Evolutionary conservation across 768 basidiomycete species (phyloP), one percentile per base, ranked within the genome.

Genomic region (Auriscalpium orientale): DNA sequence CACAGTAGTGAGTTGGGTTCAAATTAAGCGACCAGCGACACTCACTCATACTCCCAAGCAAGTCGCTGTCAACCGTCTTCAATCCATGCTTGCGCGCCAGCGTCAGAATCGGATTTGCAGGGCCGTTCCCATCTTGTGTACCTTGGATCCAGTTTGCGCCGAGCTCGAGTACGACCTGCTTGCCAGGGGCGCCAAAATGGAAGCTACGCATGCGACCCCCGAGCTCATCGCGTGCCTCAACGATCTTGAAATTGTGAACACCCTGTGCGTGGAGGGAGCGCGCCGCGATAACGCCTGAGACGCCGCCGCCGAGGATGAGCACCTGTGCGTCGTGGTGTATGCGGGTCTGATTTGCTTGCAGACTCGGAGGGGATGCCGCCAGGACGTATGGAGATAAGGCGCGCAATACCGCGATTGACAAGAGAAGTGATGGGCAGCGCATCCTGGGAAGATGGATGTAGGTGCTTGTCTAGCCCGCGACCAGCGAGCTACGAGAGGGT

Each of bases 271-370:
- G 74, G 11, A 85, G 69, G 0, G 80, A 79, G 13, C 81, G 77
- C 5, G 85, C 84, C 6, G 83, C 82, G 35, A 81, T 80, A 33
- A 85, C 68, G 4, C 85, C 84, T 0, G 85, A 67, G 38, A 85
- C 77, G 6, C 84, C 84, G 34, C 81, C 83, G 5, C 84, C 84
- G n/a, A 85, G 73, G 56, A 85, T 79, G 18, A 84, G 72, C 3
- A 83, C 76, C 2, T 63, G 72, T 3, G 63, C 61, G 38, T 64
- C 54, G 33, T 49, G 18, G n/a, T 49, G 28, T 28, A 28, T 28
- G 15, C 40, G 40, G 13, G 40, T 43, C 40, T 13, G 15, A 43
- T 43, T 43, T 18, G 40, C 40, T 28, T 28, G 28, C 28, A 28
- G 28, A n/a, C n/a, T n/a, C n/a, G n/a, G n/a, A 28, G 28, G 4